Conservation (phyloP, 2,329 filamentous ascomycete genomes). For the Ascochyta rabiei region DNA sequence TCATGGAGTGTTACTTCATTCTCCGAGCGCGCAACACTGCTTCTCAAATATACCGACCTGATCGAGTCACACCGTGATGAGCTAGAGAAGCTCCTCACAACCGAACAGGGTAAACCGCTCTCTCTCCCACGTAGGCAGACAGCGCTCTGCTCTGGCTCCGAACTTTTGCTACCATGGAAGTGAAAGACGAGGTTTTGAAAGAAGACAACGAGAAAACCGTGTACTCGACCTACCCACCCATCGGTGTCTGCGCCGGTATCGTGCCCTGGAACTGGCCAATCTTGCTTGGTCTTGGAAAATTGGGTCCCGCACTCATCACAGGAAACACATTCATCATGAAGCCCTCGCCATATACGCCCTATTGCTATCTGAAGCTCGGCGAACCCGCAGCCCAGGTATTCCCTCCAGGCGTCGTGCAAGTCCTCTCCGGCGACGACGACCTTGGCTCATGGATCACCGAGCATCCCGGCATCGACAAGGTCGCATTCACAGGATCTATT, state of each 20-base stretch:
- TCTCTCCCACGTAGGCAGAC: constrained; percentile 24
- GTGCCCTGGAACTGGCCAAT: constrained; percentile 53
- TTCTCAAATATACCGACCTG: constrained; percentile 28
- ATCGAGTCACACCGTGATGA: constrained; percentile 28
- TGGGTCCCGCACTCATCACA: constrained; percentile 63
- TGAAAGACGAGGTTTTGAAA: constrained; percentile 45
- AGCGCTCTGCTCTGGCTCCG: constrained; percentile 34
- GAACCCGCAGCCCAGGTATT: constrained; percentile 64
- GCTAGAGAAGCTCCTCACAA: constrained; percentile 29
- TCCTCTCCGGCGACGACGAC: constrained; percentile 63
- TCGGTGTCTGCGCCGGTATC: constrained; percentile 52
- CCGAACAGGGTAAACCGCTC: constrained; percentile 35
- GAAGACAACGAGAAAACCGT: constrained; percentile 53
- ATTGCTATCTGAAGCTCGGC: constrained; percentile 63
- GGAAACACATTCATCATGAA: constrained; percentile 64
- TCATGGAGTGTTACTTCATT: constrained; percentile 47
- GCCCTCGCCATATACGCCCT: constrained; percentile 63
- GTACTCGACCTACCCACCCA: constrained; percentile 50
- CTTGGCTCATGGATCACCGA: constrained; percentile 64
- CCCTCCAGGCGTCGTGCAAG: constrained; percentile 66
- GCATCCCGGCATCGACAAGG: constrained; percentile 66
- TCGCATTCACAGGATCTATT: constrained; percentile 68
- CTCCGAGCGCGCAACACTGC: constrained; percentile 24
- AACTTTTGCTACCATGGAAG: constrained; percentile 38
- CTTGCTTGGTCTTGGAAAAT: constrained; percentile 53